Evolutionary conservation across 495 filamentous ascomycete genomes (phyloP).

Genomic region (Cercophora samala): DNA sequence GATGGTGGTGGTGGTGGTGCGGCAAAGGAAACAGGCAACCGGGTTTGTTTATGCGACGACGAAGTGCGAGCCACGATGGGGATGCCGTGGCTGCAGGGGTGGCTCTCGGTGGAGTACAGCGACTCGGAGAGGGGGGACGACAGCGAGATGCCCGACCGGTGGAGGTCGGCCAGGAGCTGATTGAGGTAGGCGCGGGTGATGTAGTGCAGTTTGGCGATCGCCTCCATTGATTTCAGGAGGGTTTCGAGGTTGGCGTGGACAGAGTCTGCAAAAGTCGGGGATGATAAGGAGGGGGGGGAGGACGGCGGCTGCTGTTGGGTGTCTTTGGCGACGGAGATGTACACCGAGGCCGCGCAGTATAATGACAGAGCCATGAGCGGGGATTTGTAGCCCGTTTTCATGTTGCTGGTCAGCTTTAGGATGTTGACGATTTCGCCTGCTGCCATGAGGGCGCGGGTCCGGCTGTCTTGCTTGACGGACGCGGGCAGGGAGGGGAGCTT

Average conservation of each 20-base stretch:
- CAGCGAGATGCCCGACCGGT: slow-evolving; percentile 33
- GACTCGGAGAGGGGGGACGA: slow-evolving; percentile 1
- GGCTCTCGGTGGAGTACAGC: neutral
- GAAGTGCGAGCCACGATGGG: slow-evolving; percentile 39
- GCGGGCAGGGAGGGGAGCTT: slow-evolving; percentile 32
- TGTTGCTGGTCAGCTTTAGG: slow-evolving; percentile 37
- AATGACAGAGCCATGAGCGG: slow-evolving; percentile 41
- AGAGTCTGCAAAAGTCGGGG: too few species aligned
- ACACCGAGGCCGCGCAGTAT: slow-evolving; percentile 44
- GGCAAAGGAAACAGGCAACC: slow-evolving; percentile 7
- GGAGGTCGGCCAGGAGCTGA: slow-evolving; percentile 41
- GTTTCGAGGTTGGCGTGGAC: slow-evolving; percentile 38
- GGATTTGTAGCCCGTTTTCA: slow-evolving; percentile 33
- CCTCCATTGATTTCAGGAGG: slow-evolving; percentile 39
- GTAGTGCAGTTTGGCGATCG: slow-evolving; percentile 34
- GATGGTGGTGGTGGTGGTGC: too few species aligned
- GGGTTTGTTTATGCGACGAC: slow-evolving; percentile 29
- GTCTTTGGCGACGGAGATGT: slow-evolving; percentile 35
- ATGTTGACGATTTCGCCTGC: slow-evolving; percentile 23
- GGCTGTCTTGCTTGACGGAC: slow-evolving; percentile 32
- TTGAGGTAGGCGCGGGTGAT: slow-evolving; percentile 41
- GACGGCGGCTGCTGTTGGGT: slow-evolving; percentile 11
- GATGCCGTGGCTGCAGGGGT: slow-evolving; percentile 30
- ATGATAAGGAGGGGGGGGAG: too few species aligned
- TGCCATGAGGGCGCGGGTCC: slow-evolving; percentile 24